Evolutionary conservation across 1,139 yeast genomes (phyloP).

Genomic region (Scheffersomyces lignicola): DNA sequence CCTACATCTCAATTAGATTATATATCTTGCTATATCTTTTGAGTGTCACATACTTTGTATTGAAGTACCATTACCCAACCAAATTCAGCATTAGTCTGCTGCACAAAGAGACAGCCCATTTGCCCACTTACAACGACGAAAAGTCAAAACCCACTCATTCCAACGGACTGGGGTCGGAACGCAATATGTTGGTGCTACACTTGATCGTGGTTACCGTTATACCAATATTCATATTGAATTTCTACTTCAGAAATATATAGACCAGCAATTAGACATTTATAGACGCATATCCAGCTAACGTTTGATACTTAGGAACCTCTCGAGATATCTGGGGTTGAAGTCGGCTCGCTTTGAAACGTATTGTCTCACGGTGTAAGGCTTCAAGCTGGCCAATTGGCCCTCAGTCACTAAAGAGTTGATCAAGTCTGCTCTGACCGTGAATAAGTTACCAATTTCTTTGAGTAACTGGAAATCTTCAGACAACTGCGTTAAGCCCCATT

Average conservation of each 20-base stretch:
- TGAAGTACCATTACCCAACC: neutral
- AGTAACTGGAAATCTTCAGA: conserved; percentile 70
- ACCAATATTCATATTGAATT: conserved; percentile 1
- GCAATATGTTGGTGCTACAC: neutral
- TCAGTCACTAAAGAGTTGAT: conserved; percentile 79
- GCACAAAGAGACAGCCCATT: neutral
- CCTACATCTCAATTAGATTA: conserved; percentile 36
- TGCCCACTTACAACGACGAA: neutral
- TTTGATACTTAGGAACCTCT: conserved; percentile 45
- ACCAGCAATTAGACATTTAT: neutral
- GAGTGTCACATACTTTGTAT: neutral
- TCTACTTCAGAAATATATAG: conserved; percentile 1
- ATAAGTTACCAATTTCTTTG: conserved; percentile 81
- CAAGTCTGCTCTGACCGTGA: conserved; percentile 70
- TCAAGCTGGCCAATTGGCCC: conserved; percentile 72
- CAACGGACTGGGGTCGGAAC: too few relatives aligned
- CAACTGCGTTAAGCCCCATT: conserved; percentile 65
- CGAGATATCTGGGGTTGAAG: conserved; percentile 57
- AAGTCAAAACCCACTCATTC: too few relatives aligned
- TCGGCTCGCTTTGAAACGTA: conserved; percentile 74
- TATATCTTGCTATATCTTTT: neutral
- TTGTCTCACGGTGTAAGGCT: conserved; percentile 64
- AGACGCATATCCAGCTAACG: conserved; percentile 2
- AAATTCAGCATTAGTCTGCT: neutral
- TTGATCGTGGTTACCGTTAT: neutral